phyloP scores from a whole-genome alignment of 164 flowering plant species.

The Vitis cinerea region DNA sequence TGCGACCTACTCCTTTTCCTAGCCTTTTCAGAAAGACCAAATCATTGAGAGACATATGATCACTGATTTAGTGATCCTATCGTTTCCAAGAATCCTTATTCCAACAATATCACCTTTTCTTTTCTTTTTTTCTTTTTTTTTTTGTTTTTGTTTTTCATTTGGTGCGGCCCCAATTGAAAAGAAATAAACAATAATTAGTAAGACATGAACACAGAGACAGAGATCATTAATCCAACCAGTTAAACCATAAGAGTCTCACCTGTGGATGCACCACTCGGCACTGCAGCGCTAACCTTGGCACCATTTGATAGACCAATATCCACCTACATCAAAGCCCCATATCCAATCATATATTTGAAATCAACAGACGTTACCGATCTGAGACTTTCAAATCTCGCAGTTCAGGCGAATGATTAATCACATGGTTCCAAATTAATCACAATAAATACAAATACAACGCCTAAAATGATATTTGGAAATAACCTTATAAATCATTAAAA shows the following conservation, averaged over 20 bases:
- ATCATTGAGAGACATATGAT: too few species aligned
- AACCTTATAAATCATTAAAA: too few species aligned
- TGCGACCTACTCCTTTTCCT: too few species aligned
- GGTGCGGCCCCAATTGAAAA: not conserved
- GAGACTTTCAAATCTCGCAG: not conserved
- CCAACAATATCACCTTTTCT: too few species aligned
- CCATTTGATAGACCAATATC: slow-evolving; percentile 52
- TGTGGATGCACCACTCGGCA: slow-evolving; percentile 95
- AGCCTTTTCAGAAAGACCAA: too few species aligned
- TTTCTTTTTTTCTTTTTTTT: too few species aligned
- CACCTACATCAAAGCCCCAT: slow-evolving; percentile 36
- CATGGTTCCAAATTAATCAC: not conserved
- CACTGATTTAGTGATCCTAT: too few species aligned
- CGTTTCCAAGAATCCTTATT: too few species aligned
- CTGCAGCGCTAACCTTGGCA: slow-evolving; percentile 63
- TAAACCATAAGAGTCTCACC: slow-evolving; percentile 32
- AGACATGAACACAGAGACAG: not conserved
- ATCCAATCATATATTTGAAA: not conserved
- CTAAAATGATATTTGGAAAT: too few species aligned
- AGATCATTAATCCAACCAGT: too few species aligned
- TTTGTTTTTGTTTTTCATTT: too few species aligned
- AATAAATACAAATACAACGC: not conserved
- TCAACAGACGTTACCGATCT: too few species aligned
- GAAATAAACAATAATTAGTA: not conserved
- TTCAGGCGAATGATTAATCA: not conserved